Evolutionary conservation across 164 flowering plant species (phyloP).

Genomic region (Sedum album): DNA sequence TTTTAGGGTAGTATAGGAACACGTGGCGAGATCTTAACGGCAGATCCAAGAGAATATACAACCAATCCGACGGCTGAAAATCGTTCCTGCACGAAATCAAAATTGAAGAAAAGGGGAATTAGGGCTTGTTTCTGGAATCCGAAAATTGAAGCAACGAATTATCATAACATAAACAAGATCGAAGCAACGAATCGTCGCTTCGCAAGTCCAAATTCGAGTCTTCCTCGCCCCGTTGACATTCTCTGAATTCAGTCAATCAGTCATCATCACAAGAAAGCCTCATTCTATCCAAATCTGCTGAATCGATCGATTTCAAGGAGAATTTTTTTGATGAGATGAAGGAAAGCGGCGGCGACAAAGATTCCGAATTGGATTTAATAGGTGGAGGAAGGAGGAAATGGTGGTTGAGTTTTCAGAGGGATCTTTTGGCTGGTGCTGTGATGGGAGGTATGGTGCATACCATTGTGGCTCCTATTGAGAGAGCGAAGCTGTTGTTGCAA

Average conservation of each 20-base stretch:
- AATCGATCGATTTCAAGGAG: too few species aligned
- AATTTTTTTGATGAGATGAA: not conserved
- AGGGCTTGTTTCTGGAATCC: constrained; percentile 9
- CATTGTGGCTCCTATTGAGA: constrained; percentile 90
- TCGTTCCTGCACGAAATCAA: not conserved
- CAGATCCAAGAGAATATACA: too few species aligned
- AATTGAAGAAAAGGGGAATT: not conserved
- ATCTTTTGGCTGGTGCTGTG: constrained; percentile 82
- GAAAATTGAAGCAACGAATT: not conserved
- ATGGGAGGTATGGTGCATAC: constrained; percentile 93
- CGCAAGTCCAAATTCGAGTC: not conserved
- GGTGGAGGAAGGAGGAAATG: constrained; percentile 17
- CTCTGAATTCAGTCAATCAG: not conserved
- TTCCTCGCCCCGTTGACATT: not conserved
- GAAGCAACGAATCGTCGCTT: constrained; percentile 2
- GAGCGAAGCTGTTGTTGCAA: constrained; percentile 84
- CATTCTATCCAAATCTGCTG: not conserved
- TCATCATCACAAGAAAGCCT: not conserved
- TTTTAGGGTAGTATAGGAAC: too few species aligned
- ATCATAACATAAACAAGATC: too few species aligned
- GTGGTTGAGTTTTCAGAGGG: constrained; percentile 51
- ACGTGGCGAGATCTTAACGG: too few species aligned
- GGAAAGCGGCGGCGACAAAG: constrained; percentile 5
- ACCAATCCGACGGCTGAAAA: too few species aligned
- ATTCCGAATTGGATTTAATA: not conserved